phyloP scores from a whole-genome alignment of 2,329 filamentous ascomycete genomes.

The Lasiodiplodia gonubiensis region DNA sequence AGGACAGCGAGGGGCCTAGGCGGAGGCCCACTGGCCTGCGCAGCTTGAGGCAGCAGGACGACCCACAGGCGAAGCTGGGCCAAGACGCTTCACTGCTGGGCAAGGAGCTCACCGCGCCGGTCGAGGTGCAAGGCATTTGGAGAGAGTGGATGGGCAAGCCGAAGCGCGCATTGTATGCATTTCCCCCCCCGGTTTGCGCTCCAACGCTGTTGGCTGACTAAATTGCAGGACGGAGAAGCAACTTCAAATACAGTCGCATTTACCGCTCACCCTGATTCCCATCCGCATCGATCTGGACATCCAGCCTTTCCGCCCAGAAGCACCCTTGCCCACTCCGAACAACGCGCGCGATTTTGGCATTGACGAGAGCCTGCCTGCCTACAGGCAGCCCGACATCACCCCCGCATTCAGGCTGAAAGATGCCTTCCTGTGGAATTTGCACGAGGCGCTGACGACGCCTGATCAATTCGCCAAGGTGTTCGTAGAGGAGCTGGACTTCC shows the following conservation, averaged over 20 bases:
- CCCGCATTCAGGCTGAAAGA: slow-evolving; percentile 89
- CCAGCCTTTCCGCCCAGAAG: slow-evolving; percentile 72
- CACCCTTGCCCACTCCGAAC: slow-evolving; percentile 68
- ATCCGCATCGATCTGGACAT: slow-evolving; percentile 97
- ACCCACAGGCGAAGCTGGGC: slow-evolving; percentile 63
- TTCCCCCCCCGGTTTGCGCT: slow-evolving; percentile 31
- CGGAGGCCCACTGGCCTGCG: slow-evolving; percentile 78
- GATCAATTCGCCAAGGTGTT: slow-evolving; percentile 93
- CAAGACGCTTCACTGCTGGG: slow-evolving; percentile 77
- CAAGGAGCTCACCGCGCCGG: slow-evolving; percentile 78
- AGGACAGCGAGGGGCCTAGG: slow-evolving; percentile 70
- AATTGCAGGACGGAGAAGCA: slow-evolving; percentile 61
- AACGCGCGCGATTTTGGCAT: slow-evolving; percentile 63
- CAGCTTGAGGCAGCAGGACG: slow-evolving; percentile 74
- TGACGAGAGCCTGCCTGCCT: slow-evolving; percentile 77
- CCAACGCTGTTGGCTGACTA: background rate
- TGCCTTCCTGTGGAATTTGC: slow-evolving; percentile 96
- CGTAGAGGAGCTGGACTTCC: slow-evolving; percentile 91
- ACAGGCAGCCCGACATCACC: slow-evolving; percentile 77
- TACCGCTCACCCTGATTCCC: slow-evolving; percentile 89
- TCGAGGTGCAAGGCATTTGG: slow-evolving; percentile 89
- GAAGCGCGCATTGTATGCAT: slow-evolving; percentile 56
- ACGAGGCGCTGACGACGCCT: slow-evolving; percentile 91
- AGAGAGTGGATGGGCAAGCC: slow-evolving; percentile 92
- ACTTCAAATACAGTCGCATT: slow-evolving; percentile 68